These are phyloP conservation scores for Lepidium sativum DNA, from an alignment of 345 rosid species.

Conservation along the genomic window DNA sequence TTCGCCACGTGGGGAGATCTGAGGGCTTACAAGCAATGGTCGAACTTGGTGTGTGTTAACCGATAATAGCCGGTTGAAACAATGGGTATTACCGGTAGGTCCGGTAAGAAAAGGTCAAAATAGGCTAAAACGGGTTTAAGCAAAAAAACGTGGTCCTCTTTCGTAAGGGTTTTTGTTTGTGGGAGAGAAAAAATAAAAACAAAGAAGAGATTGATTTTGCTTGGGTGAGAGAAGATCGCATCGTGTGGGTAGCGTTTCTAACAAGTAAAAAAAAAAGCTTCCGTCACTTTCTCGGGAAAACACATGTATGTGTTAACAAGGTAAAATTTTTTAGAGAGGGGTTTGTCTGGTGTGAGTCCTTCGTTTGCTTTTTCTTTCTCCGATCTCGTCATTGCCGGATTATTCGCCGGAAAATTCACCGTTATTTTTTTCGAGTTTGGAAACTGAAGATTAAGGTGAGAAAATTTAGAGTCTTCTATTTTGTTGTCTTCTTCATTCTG, in stretches of 20 bases:
- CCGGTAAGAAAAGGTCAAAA: slow-evolving; percentile 40
- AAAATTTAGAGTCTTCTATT: neutral
- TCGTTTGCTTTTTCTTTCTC: neutral
- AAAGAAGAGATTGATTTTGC: neutral
- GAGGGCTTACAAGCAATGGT: neutral
- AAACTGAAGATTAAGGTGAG: slow-evolving; percentile 13
- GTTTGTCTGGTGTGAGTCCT: slow-evolving; percentile 19
- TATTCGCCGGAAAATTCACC: slow-evolving; percentile 20
- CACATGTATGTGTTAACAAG: slow-evolving; percentile 42
- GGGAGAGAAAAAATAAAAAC: slow-evolving; percentile 14
- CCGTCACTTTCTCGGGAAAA: slow-evolving; percentile 32
- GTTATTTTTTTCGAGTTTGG: neutral
- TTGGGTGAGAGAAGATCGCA: slow-evolving; percentile 25
- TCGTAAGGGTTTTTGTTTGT: slow-evolving; percentile 40
- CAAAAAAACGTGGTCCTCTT: slow-evolving; percentile 37
- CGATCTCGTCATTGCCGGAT: slow-evolving; percentile 35
- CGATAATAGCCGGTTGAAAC: slow-evolving; percentile 32
- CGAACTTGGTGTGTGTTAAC: slow-evolving; percentile 26
- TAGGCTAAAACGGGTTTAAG: slow-evolving; percentile 47
- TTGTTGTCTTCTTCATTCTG: neutral
- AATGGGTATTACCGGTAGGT: slow-evolving; percentile 25
- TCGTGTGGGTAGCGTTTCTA: slow-evolving; percentile 35
- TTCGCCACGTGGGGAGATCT: slow-evolving; percentile 41
- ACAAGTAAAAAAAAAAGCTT: neutral
- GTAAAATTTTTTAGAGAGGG: slow-evolving; percentile 25